Base-by-base conservation (phyloP, 2,329 filamentous ascomycete species). In the Tolypocladium ophioglossoides region DNA sequence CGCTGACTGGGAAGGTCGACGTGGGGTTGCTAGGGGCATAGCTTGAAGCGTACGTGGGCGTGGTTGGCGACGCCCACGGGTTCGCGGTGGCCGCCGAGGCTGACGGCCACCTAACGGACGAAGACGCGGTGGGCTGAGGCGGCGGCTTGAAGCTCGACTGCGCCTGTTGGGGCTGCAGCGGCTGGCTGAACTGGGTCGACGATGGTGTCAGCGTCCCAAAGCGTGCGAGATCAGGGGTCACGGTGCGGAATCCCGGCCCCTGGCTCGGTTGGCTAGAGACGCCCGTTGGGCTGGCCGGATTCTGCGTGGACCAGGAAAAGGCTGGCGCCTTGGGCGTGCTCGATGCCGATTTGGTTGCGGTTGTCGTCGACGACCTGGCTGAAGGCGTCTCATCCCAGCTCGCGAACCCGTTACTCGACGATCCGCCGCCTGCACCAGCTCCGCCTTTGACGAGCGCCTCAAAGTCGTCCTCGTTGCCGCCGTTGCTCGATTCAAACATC, bases 381-480 rank as follows among this genome's bases (percentile, higher is more conserved):
- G 66, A 59, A 12, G 70, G 64, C 20, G 66, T 59, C 11, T 72
- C 66, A 53, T 82, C 79, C 80, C 80, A 84, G 53, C 76, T 73
- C 1, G 66, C 59, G 48, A 68, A 65, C 40, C 71, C 65, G 58
- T 78, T 74, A 62, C 74, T 68, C 1, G 74, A 66, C 39, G 70
- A 71, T 14, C 57, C 57, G 22, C 64, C 63, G 54, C 65, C 69
- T 32, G 64, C 61, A 48, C 61, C 62, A 14, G 62, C 59, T 22
- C 69, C 70, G 10, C 92, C 92, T 64, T 95, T 90, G 52, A 99
- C 91, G 2, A 99, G 82, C 2, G 82, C 82, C 67, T 96, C 91
- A 64, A 97, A 99, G 64, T 95, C 90, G 55, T 87, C 81, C 50
- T 87, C 78, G 3, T 74, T 77, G 4, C 78, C 75, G 10, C 78